Evolutionary conservation across 2,329 filamentous ascomycete genomes (phyloP).

Genomic region (Clarireedia sp.): DNA sequence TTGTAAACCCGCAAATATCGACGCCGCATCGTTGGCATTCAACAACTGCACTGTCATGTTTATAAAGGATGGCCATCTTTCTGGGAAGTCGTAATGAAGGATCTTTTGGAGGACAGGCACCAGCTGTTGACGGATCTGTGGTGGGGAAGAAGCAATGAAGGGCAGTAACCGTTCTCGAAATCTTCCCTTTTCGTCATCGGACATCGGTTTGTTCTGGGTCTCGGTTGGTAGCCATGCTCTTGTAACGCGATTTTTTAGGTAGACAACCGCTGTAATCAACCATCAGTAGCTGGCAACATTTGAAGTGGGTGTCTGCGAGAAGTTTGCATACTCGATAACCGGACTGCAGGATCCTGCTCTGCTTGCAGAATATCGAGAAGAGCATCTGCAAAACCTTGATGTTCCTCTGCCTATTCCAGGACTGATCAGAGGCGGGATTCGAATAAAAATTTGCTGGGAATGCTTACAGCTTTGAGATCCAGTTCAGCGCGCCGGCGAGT

Average conservation of each 20-base stretch:
- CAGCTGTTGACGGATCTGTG: slow-evolving; percentile 82
- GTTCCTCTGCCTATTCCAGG: slow-evolving; percentile 67
- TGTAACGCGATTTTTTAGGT: slow-evolving; percentile 95
- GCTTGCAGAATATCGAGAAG: slow-evolving; percentile 83
- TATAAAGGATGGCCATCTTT: slow-evolving; percentile 90
- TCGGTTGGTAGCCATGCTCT: slow-evolving; percentile 80
- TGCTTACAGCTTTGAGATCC: slow-evolving; percentile 69
- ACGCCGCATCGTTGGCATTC: slow-evolving; percentile 74
- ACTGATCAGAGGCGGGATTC: slow-evolving; percentile 12
- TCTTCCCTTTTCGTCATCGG: slow-evolving; percentile 80
- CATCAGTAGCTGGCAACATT: slow-evolving; percentile 27
- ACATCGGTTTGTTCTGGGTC: slow-evolving; percentile 59
- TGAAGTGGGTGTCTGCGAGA: slow-evolving; percentile 20
- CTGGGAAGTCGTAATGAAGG: slow-evolving; percentile 89
- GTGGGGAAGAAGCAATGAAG: slow-evolving; percentile 71
- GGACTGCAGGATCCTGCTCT: slow-evolving; percentile 77
- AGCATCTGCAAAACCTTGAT: slow-evolving; percentile 82
- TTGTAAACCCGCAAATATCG: slow-evolving; percentile 87
- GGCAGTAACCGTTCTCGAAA: slow-evolving; percentile 86
- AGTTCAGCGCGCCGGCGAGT: slow-evolving; percentile 69
- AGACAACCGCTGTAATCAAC: slow-evolving; percentile 68
- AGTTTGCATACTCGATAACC: slow-evolving; percentile 70
- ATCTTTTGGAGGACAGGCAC: slow-evolving; percentile 94
- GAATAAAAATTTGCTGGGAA: slow-evolving; percentile 12
- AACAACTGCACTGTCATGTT: slow-evolving; percentile 85